Percentiles rank a stretch among this genome's conserved stretches.
Evolutionary conservation across 768 basidiomycete genomes (phyloP).

Genomic region (Trametes coccinea): DNA sequence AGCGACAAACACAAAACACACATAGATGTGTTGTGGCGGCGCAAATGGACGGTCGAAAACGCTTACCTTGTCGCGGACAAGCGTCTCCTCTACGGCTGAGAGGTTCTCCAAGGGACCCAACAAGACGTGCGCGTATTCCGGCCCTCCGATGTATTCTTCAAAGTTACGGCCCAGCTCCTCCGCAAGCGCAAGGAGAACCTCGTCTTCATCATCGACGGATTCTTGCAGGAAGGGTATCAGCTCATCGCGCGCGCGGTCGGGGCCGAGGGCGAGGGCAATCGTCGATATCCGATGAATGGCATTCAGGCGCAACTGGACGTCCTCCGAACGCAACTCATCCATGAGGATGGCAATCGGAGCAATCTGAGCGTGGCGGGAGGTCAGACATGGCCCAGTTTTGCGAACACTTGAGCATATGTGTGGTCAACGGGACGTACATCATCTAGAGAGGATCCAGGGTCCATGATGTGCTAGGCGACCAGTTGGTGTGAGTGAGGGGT

Average conservation of each 20-base stretch:
- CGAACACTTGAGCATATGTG: neutral
- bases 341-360: constrained; percentile 95
- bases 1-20: neutral
- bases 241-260: constrained; percentile 93
- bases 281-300: constrained; percentile 98
- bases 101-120: constrained; percentile 93
- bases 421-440: constrained; percentile 50
- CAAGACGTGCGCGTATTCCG: constrained; percentile 80
- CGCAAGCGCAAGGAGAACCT: constrained; percentile 91
- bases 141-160: constrained; percentile 93
- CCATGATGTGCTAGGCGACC: constrained; percentile 47
- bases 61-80: constrained; percentile 93
- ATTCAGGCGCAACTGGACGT: constrained; percentile 93
- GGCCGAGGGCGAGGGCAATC: constrained; percentile 94
- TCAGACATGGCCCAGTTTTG: neutral
- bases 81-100: constrained; percentile 95
- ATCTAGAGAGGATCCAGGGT: constrained; percentile 63
- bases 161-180: constrained; percentile 93
- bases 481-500: neutral
- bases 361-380: constrained; percentile 49
- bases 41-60: neutral
- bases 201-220: constrained; percentile 99
- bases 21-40: neutral
- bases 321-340: constrained; percentile 97
- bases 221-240: constrained; percentile 97